Evolutionary conservation across 768 basidiomycete genomes (phyloP).

Genomic region (Hypholoma fasciculare): DNA sequence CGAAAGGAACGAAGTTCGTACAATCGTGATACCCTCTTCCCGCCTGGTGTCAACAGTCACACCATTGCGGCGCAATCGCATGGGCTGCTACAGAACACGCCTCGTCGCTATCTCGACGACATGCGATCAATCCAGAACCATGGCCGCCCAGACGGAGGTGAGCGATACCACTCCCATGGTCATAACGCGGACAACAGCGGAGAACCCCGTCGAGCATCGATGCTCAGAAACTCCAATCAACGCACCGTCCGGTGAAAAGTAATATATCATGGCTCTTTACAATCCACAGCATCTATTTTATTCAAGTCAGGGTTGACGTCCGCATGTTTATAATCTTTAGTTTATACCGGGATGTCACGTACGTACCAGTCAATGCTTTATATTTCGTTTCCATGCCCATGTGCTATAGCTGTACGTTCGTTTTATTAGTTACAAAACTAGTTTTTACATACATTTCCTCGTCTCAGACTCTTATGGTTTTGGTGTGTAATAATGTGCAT

Average conservation of each 20-base stretch:
- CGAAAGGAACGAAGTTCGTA: slow-evolving; percentile 82
- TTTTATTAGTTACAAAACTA: too few species aligned
- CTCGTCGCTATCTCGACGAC: slow-evolving; percentile 18
- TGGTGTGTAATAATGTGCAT: too few species aligned
- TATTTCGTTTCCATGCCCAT: too few species aligned
- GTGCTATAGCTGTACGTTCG: too few species aligned
- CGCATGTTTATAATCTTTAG: too few species aligned
- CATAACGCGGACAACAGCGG: background rate
- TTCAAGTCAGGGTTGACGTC: too few species aligned
- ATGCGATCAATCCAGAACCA: background rate
- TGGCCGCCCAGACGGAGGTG: background rate
- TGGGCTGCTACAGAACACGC: slow-evolving; percentile 13
- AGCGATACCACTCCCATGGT: background rate
- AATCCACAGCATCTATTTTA: too few species aligned
- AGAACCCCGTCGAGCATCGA: background rate
- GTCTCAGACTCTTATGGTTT: too few species aligned
- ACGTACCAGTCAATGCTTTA: too few species aligned
- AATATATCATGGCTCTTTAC: background rate
- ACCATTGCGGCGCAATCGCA: background rate
- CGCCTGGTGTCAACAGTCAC: slow-evolving; percentile 37
- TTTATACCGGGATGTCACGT: too few species aligned
- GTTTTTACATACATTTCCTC: too few species aligned
- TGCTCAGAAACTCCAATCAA: background rate
- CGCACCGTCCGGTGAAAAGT: background rate
- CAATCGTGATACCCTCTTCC: slow-evolving; percentile 74